Percentiles rank a stretch among this genome's conserved stretches.
Evolutionary conservation across 345 rosid genomes (phyloP).

Genomic region (Moringa oleifera): DNA sequence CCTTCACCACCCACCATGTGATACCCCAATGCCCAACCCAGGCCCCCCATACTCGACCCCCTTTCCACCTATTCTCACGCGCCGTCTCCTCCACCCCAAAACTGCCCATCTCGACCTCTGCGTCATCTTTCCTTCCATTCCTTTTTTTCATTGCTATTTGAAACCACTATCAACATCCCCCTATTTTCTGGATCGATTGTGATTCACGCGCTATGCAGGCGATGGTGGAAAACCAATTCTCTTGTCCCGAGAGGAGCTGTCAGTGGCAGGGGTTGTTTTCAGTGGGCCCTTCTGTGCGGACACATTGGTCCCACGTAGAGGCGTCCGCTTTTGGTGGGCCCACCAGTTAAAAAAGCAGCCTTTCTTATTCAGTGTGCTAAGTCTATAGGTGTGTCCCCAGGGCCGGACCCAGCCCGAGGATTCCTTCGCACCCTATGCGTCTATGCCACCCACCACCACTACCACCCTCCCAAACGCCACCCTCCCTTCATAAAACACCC

Average conservation of each 20-base stretch:
- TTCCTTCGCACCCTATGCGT: neutral
- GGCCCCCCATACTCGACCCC: neutral
- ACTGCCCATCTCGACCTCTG: neutral
- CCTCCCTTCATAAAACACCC: too few species aligned
- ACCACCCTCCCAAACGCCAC: too few species aligned
- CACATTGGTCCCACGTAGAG: slow-evolving; percentile 10
- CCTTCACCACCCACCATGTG: slow-evolving; percentile 24
- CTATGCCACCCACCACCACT: neutral
- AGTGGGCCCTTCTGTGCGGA: slow-evolving; percentile 15
- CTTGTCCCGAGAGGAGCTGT: slow-evolving; percentile 5
- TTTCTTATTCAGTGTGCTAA: neutral
- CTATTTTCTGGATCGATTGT: neutral
- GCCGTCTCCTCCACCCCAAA: neutral
- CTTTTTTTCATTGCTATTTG: too few species aligned
- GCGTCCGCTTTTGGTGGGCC: neutral
- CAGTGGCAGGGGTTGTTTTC: slow-evolving; percentile 3
- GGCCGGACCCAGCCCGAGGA: neutral
- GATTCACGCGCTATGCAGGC: neutral
- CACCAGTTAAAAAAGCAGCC: neutral
- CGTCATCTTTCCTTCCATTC: too few species aligned
- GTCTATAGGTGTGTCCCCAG: neutral
- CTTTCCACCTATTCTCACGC: neutral
- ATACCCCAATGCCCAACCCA: slow-evolving; percentile 6
- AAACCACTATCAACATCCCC: too few species aligned
- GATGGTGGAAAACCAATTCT: neutral